phyloP scores from a whole-genome alignment of 345 rosid genomes.

The Angophora floribunda region DNA sequence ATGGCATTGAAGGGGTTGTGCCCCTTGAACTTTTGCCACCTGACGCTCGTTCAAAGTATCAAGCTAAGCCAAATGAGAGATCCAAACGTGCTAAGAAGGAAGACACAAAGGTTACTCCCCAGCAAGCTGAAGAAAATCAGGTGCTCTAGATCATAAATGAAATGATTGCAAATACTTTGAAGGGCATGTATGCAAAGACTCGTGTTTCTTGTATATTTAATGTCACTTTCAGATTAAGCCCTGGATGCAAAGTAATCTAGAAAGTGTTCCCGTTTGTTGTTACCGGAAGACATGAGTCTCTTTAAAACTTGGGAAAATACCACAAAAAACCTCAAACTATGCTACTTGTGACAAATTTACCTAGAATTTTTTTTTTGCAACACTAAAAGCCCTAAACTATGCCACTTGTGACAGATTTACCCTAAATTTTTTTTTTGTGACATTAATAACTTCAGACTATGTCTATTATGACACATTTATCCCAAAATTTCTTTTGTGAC shows the following conservation, averaged over 20 bases:
- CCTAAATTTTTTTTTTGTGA: too few species aligned
- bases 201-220: neutral
- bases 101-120: conserved; percentile 44
- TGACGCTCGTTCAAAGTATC: conserved; percentile 72
- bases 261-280: neutral
- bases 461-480: too few species aligned
- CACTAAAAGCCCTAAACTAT: too few species aligned
- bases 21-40: conserved; percentile 79
- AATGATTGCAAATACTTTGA: neutral
- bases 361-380: too few species aligned
- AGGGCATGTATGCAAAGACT: neutral
- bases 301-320: too few species aligned
- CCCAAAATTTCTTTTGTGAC: too few species aligned
- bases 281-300: neutral
- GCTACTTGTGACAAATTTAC: too few species aligned
- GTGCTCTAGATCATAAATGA: conserved; percentile 3
- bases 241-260: neutral
- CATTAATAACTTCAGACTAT: too few species aligned
- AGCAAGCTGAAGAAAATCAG: conserved; percentile 64
- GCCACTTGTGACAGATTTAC: too few species aligned
- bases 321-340: too few species aligned
- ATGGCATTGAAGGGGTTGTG: conserved; percentile 95
- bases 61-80: conserved; percentile 78
- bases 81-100: conserved; percentile 91
- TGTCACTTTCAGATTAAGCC: neutral